A percentile compares a stretch with the other conserved stretches of the same genome.
Evolutionary conservation across 352 stramenopile genomes (phyloP).

Genomic region (Globisporangium takayamanum): DNA sequence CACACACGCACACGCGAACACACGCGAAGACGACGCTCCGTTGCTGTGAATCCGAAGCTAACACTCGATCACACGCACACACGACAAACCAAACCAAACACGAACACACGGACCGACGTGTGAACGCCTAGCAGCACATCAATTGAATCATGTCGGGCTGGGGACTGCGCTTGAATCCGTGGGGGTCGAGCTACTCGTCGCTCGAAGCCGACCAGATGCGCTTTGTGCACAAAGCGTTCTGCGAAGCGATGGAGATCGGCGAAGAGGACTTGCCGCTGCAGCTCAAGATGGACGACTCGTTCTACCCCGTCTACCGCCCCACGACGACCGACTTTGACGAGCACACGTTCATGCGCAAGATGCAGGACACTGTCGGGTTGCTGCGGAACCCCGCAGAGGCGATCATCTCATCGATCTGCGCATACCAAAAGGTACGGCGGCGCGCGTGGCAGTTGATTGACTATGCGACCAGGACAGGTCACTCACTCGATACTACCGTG

Average conservation of each 20-base stretch:
- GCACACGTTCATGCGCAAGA: slow-evolving; percentile 85
- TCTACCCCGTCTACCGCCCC: slow-evolving; percentile 69
- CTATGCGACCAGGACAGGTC: too few relatives aligned
- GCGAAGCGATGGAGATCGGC: slow-evolving; percentile 75
- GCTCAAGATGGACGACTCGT: slow-evolving; percentile 83
- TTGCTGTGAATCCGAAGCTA: too few relatives aligned
- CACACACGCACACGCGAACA: too few relatives aligned
- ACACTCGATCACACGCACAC: too few relatives aligned
- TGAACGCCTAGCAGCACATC: neutral
- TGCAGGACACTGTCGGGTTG: slow-evolving; percentile 77
- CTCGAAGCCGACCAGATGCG: slow-evolving; percentile 83
- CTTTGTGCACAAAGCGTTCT: slow-evolving; percentile 83
- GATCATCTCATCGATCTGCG: slow-evolving; percentile 84
- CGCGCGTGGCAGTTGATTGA: neutral
- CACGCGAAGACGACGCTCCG: too few relatives aligned
- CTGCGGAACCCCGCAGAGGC: slow-evolving; percentile 74
- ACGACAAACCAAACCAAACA: neutral
- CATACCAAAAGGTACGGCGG: slow-evolving; percentile 54
- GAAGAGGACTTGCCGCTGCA: slow-evolving; percentile 77
- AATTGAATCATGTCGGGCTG: slow-evolving; percentile 55
- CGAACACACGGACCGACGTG: neutral
- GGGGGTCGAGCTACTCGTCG: slow-evolving; percentile 77
- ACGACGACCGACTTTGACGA: slow-evolving; percentile 80
- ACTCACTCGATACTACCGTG: neutral
- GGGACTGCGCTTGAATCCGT: slow-evolving; percentile 80